phyloP scores from a whole-genome alignment of 2,329 filamentous ascomycete species.

The Sclerotiophoma versabilis region DNA sequence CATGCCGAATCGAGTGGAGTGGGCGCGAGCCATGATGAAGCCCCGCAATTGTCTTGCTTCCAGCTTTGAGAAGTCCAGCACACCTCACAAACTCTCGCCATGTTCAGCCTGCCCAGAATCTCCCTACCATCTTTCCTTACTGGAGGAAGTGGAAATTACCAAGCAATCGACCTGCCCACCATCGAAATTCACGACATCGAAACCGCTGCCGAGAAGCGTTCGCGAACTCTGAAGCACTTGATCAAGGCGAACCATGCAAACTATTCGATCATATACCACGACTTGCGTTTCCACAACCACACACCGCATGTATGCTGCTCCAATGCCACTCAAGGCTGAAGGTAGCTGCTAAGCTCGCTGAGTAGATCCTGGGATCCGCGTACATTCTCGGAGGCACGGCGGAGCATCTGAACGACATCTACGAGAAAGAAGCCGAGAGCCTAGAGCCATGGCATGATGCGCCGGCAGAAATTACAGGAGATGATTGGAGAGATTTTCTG shows the following conservation, averaged over 20 bases:
- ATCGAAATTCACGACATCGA: conserved; percentile 82
- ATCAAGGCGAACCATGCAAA: conserved; percentile 92
- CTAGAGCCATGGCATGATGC: conserved; percentile 84
- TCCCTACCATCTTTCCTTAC: conserved; percentile 31
- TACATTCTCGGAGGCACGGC: conserved; percentile 82
- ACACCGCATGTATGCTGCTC: conserved; percentile 68
- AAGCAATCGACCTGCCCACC: conserved; percentile 63
- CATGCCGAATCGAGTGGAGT: conserved; percentile 33
- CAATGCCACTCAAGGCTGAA: conserved; percentile 24
- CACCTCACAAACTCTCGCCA: conserved; percentile 15
- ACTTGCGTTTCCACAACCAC: conserved; percentile 81
- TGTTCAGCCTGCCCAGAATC: conserved; percentile 36
- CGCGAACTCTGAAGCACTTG: conserved; percentile 86
- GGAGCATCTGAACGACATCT: conserved; percentile 78
- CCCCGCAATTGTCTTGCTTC: conserved; percentile 27
- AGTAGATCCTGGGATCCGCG: conserved; percentile 76
- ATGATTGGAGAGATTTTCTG: conserved; percentile 87
- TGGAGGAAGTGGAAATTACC: conserved; percentile 25
- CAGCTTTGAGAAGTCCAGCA: conserved; percentile 8
- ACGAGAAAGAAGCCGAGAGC: conserved; percentile 74
- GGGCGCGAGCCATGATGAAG: conserved; percentile 12
- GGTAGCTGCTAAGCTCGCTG: conserved; percentile 39
- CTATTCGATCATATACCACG: conserved; percentile 80
- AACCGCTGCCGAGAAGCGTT: conserved; percentile 77
- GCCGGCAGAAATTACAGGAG: conserved; percentile 79